Evolutionary conservation across 768 basidiomycete species (phyloP).

Genomic region (Lactifluus pinguis): DNA sequence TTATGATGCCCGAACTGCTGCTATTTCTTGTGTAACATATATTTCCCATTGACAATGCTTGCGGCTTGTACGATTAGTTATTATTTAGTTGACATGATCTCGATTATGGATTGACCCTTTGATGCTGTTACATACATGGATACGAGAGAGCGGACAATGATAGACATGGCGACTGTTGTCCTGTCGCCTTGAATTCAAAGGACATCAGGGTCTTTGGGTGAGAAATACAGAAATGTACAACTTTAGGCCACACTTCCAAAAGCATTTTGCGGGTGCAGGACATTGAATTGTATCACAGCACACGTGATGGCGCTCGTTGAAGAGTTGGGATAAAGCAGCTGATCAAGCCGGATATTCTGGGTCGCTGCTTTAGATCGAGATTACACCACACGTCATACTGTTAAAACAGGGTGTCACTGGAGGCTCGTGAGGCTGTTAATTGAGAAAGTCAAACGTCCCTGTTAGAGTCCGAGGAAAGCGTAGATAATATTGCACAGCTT

Average conservation of each 20-base stretch:
- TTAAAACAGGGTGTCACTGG: not conserved
- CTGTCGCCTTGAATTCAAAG: too few relatives aligned
- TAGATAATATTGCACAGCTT: not conserved
- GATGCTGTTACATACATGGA: not conserved
- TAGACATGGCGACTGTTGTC: not conserved
- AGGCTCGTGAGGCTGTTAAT: not conserved
- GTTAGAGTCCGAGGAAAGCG: not conserved
- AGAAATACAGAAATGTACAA: not conserved
- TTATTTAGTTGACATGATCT: slow-evolving; percentile 1
- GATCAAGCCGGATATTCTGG: not conserved
- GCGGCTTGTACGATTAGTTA: slow-evolving; percentile 6
- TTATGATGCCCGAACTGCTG: not conserved
- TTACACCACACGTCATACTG: not conserved
- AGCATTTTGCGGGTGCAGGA: too few relatives aligned
- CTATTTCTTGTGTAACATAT: not conserved
- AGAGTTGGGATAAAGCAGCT: too few relatives aligned
- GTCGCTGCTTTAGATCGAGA: not conserved
- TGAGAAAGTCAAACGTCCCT: not conserved
- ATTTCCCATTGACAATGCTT: not conserved
- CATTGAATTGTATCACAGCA: too few relatives aligned
- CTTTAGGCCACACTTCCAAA: not conserved
- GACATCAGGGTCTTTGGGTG: not conserved
- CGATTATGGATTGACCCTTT: not conserved
- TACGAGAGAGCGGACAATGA: not conserved
- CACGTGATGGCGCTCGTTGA: too few relatives aligned